phyloP scores from a whole-genome alignment of 2,329 filamentous ascomycete genomes.

The Didymella sp. region DNA sequence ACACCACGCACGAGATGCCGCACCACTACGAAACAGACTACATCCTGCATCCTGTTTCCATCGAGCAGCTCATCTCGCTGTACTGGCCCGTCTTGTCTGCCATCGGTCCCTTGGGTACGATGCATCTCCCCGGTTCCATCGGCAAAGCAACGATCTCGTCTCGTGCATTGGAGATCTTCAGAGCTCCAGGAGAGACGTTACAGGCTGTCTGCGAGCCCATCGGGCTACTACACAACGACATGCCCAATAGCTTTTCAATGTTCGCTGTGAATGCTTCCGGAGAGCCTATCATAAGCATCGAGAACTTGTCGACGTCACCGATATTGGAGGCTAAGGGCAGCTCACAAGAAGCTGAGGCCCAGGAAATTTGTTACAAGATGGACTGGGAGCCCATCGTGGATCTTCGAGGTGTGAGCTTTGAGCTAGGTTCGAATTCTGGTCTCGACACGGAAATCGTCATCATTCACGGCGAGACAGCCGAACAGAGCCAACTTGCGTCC shows the following conservation, averaged over 20 bases:
- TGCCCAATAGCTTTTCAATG: conserved; percentile 32
- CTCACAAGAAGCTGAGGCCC: conserved; percentile 8
- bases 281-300: conserved; percentile 29
- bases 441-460: conserved; percentile 22
- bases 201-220: conserved; percentile 26
- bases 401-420: not conserved
- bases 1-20: conserved; percentile 39
- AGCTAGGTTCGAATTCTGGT: not conserved
- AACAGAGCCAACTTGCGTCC: conserved; percentile 23
- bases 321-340: conserved; percentile 25
- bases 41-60: conserved; percentile 35
- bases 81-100: conserved; percentile 39
- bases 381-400: conserved; percentile 29
- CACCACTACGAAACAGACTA: conserved; percentile 35
- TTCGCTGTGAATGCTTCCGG: conserved; percentile 26
- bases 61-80: conserved; percentile 38
- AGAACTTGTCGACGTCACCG: conserved; percentile 33
- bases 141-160: conserved; percentile 30
- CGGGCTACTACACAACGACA: conserved; percentile 11
- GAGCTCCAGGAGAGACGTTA: conserved; percentile 14
- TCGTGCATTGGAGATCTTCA: conserved; percentile 14
- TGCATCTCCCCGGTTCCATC: conserved; percentile 36
- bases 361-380: conserved; percentile 41
- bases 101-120: conserved; percentile 17
- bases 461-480: conserved; percentile 21